These are phyloP conservation scores for Pseudozyma sp. DNA, from an alignment of 1,284 basidiomycete species.

Conservation along the genomic window DNA sequence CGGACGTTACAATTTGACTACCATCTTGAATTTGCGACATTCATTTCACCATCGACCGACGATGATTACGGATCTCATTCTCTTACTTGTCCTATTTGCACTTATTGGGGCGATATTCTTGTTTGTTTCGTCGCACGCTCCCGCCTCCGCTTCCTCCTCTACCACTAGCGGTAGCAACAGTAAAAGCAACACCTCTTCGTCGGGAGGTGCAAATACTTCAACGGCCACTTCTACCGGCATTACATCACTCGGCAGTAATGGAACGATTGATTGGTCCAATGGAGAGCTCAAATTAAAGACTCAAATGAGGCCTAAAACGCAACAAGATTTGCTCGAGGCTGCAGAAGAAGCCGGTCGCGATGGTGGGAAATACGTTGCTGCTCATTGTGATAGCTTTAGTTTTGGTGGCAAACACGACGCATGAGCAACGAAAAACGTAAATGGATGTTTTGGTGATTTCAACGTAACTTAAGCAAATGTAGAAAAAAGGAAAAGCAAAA, in stretches of 20 bases:
- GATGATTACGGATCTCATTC: slow-evolving; percentile 23
- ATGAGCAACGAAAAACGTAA: neutral
- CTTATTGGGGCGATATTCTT: slow-evolving; percentile 8
- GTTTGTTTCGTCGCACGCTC: neutral
- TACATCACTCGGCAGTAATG: neutral
- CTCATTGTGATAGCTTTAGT: slow-evolving; percentile 17
- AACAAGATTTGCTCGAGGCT: slow-evolving; percentile 20
- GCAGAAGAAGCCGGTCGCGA: neutral
- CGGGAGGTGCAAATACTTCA: too few relatives aligned
- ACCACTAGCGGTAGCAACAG: neutral
- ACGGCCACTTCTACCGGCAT: neutral
- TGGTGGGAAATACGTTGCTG: slow-evolving; percentile 5
- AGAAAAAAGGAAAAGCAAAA: too few relatives aligned
- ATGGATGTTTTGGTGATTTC: too few relatives aligned
- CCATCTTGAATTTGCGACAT: slow-evolving; percentile 2
- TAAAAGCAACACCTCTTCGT: too few relatives aligned
- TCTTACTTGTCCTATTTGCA: slow-evolving; percentile 1
- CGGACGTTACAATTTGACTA: too few relatives aligned
- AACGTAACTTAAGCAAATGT: too few relatives aligned
- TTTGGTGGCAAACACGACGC: slow-evolving; percentile 11
- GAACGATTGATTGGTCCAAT: slow-evolving; percentile 17
- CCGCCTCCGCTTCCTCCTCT: neutral
- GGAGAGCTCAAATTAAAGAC: slow-evolving; percentile 20
- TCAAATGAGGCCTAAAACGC: slow-evolving; percentile 13
- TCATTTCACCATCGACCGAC: neutral